phyloP scores from a whole-genome alignment of 495 filamentous ascomycete species.

The Xeromyces bisporus region DNA sequence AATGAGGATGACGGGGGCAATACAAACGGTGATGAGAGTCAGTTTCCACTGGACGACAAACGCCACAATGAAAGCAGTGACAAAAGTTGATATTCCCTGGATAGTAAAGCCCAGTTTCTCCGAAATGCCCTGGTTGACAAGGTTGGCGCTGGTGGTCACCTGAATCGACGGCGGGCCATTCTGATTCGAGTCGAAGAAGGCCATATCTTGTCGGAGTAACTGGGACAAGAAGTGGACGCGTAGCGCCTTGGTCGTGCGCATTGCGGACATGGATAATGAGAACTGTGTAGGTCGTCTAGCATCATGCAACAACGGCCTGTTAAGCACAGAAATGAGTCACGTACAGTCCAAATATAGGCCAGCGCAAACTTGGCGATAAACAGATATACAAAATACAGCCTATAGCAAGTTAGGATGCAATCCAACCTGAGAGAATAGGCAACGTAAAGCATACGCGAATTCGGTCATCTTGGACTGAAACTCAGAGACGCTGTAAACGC shows the following conservation, averaged over 20 bases:
- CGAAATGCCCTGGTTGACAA: conserved; percentile 26
- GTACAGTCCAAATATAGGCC: conserved; percentile 11
- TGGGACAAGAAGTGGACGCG: conserved; percentile 9
- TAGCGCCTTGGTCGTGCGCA: conserved; percentile 12
- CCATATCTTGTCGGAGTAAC: conserved; percentile 12
- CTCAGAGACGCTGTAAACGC: conserved; percentile 5
- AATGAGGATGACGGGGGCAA: conserved; percentile 15
- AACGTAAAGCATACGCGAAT: conserved; percentile 1
- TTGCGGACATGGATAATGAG: conserved; percentile 9
- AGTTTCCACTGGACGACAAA: conserved; percentile 29
- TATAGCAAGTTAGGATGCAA: too few relatives aligned
- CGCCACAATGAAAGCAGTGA: conserved; percentile 28
- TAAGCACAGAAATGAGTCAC: background rate
- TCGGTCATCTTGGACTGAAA: conserved; percentile 10
- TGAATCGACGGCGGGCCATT: conserved; percentile 13
- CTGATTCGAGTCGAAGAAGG: conserved; percentile 10
- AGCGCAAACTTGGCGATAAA: conserved; percentile 16
- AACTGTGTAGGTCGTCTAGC: background rate
- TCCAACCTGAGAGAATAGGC: conserved; percentile 1
- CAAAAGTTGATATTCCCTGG: conserved; percentile 24
- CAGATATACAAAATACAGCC: conserved; percentile 21
- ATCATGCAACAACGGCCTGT: conserved; percentile 5
- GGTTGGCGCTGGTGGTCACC: conserved; percentile 22
- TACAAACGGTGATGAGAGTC: conserved; percentile 19
- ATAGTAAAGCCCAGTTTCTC: conserved; percentile 31